Percentiles rank a stretch among this genome's conserved stretches.
Conservation (phyloP, 495 filamentous ascomycete genomes). For the Podospora pseudocomata region DNA sequence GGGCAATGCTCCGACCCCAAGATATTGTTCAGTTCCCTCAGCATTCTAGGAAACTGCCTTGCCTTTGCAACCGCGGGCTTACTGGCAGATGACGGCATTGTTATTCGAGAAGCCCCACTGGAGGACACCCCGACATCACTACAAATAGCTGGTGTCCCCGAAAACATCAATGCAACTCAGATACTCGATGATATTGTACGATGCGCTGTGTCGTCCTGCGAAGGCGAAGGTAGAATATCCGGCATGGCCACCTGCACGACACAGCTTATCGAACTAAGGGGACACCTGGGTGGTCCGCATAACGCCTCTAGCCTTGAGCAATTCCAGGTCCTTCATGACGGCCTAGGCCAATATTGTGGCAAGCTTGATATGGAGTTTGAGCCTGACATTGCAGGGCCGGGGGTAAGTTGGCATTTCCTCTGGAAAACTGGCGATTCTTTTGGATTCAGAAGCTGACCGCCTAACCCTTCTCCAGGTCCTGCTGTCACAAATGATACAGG, state of each 20-base stretch:
- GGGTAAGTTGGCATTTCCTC: not conserved
- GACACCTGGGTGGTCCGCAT: not conserved
- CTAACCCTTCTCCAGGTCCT: not conserved
- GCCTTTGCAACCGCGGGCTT: not conserved
- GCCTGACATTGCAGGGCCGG: constrained; percentile 12
- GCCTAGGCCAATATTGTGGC: not conserved
- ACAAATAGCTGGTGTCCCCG: not conserved
- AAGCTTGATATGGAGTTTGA: not conserved
- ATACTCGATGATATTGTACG: not conserved
- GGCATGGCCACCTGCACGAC: not conserved
- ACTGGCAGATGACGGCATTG: not conserved
- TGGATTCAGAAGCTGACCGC: not conserved
- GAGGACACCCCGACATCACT: not conserved
- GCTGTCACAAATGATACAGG: constrained; percentile 2
- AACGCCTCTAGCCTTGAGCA: not conserved
- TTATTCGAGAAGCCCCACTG: not conserved
- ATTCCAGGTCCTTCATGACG: not conserved
- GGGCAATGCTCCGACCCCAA: not conserved
- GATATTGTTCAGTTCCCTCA: not conserved
- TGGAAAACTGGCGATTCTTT: not conserved
- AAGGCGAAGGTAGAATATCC: not conserved
- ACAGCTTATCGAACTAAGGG: not conserved
- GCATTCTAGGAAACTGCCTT: constrained; percentile 3
- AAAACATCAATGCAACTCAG: constrained; percentile 4
- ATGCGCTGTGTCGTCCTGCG: constrained; percentile 10